Base-by-base conservation (phyloP, 2,329 filamentous ascomycete genomes). In the Teratosphaeria epicoccoides region DNA sequence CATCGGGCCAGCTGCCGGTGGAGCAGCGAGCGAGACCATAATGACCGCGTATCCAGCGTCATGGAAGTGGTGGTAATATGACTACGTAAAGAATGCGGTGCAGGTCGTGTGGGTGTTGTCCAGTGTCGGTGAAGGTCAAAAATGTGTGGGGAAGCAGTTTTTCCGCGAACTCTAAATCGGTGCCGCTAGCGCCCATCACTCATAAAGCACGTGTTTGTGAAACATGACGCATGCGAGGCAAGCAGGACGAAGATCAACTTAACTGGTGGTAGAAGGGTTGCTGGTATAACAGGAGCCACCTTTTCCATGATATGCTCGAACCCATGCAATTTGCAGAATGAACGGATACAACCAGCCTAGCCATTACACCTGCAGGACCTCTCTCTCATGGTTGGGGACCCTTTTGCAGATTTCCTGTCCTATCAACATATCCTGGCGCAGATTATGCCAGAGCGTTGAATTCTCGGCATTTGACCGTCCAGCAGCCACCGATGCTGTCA, bases 11-110 rank as follows among this genome's bases (percentile, higher is more conserved):
- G 56, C 50, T 17, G 33, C n/a, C 44, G 57, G 53, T 25, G 57
- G 52, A 49, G 59, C 50, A 47, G 61, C 60, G 53, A 68, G 59
- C 24, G 66, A 67, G 52, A 68, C 66, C 65, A 68, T 68, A 40
- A 6, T 9, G 33, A 40, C 33, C 5, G 33, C 33, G 33, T 40
- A 17, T 17, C 20, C 9, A 17, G n/a, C 20, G n/a, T 40, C 33
- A 40, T 40, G 33, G 33, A 40, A n/a, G 33, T 14, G 17, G 33
- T 20, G 20, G 33, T 7, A 17, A 40, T 40, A 40, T n/a, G n/a
- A n/a, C n/a, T n/a, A n/a, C n/a, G 5, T 20, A 17, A 17, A 9
- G 33, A 9, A 40, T 40, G 33, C 33, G n/a, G 33, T 40, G 33
- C 33, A 17, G 20, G 14, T 40, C 33, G 33, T 20, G 33, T 40